Conservation (phyloP, 495 filamentous ascomycete genomes). For the Parathielavia hyrcaniae region DNA sequence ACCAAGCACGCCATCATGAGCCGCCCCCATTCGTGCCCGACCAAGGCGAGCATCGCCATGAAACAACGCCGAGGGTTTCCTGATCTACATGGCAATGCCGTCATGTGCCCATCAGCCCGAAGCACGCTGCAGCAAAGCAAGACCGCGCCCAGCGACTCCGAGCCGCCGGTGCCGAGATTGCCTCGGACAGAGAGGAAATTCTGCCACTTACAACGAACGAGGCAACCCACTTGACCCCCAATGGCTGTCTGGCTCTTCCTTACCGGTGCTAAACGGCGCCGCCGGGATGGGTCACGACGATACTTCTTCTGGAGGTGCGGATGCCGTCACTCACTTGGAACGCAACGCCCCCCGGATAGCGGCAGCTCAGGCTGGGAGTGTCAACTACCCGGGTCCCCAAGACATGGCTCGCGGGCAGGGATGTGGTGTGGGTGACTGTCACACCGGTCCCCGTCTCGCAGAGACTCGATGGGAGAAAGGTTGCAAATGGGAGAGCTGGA, state of each 20-base stretch:
- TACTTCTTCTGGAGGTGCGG: too few species aligned
- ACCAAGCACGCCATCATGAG: conserved; percentile 1
- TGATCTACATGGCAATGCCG: not conserved
- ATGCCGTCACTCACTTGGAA: too few species aligned
- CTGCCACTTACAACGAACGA: not conserved
- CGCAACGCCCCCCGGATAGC: not conserved
- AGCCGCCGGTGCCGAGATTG: not conserved
- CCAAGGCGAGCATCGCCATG: not conserved
- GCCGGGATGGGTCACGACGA: too few species aligned
- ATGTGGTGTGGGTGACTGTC: conserved; percentile 1
- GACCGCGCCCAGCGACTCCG: not conserved
- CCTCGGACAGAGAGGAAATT: not conserved
- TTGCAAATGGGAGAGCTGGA: not conserved
- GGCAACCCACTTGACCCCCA: not conserved
- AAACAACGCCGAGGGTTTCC: not conserved
- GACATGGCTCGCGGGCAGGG: not conserved
- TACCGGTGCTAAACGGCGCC: not conserved
- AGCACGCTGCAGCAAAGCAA: not conserved
- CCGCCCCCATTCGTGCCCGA: conserved; percentile 1
- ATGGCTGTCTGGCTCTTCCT: not conserved
- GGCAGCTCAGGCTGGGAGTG: not conserved
- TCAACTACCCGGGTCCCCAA: not conserved
- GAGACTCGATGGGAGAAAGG: conserved; percentile 8
- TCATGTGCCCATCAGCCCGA: conserved; percentile 1
- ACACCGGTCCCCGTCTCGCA: conserved; percentile 7